These are phyloP conservation scores for Trametopsis cervina DNA, from an alignment of 768 basidiomycete genomes.

Conservation along the genomic window DNA sequence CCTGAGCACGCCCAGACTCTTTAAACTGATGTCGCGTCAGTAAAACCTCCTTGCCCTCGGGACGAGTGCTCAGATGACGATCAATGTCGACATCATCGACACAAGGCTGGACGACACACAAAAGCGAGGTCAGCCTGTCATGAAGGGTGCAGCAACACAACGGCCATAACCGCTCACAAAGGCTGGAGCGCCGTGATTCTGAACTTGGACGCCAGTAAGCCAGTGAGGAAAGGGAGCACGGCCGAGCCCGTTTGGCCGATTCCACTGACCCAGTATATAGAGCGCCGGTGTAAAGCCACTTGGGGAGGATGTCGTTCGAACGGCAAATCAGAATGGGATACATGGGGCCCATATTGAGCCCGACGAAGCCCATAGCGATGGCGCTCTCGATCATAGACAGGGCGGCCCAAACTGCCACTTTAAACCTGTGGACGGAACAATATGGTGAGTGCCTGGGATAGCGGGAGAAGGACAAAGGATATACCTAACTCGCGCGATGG, in stretches of 20 bases:
- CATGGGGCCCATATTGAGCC: constrained; percentile 40
- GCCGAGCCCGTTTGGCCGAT: constrained; percentile 69
- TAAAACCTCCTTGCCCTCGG: constrained; percentile 25
- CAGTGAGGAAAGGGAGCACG: constrained; percentile 65
- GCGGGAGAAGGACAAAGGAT: background rate
- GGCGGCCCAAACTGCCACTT: constrained; percentile 47
- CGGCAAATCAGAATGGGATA: constrained; percentile 63
- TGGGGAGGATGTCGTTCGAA: constrained; percentile 59
- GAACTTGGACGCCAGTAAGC: constrained; percentile 54
- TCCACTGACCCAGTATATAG: constrained; percentile 33
- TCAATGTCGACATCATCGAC: constrained; percentile 54
- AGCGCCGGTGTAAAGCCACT: constrained; percentile 55
- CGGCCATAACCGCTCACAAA: no score
- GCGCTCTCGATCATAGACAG: constrained; percentile 44
- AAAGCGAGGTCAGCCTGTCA: background rate
- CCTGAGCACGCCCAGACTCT: no score
- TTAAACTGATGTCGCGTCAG: no score
- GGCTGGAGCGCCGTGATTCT: constrained; percentile 59
- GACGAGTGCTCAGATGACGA: constrained; percentile 47
- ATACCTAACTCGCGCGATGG: constrained; percentile 16
- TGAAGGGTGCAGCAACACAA: background rate
- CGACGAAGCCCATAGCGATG: constrained; percentile 32
- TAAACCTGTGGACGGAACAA: constrained; percentile 26
- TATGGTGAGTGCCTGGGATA: no score
- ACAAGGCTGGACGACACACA: constrained; percentile 36